Evolutionary conservation across 2,329 filamentous ascomycete genomes (phyloP), one percentile per base, ranked within the genome.

Genomic region (Nothomitra cinnamomea): DNA sequence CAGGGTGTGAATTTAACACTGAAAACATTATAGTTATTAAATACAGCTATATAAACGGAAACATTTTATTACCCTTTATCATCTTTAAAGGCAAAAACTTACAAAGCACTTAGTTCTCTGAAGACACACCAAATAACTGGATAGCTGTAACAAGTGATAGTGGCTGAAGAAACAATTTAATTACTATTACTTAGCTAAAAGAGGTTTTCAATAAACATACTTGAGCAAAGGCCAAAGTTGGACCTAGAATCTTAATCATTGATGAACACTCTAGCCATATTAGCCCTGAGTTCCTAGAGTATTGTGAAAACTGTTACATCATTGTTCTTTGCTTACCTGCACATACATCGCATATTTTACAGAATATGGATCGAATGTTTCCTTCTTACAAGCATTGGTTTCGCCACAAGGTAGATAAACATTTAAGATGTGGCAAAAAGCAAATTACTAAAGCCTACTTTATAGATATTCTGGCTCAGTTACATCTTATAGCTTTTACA

Each of bases 21-120:
- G 42, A 60, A 60, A 53, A 17, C 53, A 54, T 60, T 4, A 58
- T 50, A 21, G 48, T n/a, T 22, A 59, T 60, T 51, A 38, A 60
- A 32, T 56, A 21, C 53, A 55, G 56, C 5, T 55, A 43, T 22
- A 19, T 52, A 22, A 12, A 35, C 3, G 50, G 56, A 8, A 57
- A 25, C 50, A 50, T 25, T 1, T 45, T 58, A 5, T 55, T 43
- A 24, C 52, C 32, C 19, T 10, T 47, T 7, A 47, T 47, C 17
- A 47, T 47, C n/a, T 47, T 17, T 24, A 47, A 19, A 17, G 42
- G 21, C n/a, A 47, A 47, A 17, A 24, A 19, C 21, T 17, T 19
- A 19, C n/a, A 19, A 24, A 17, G 21, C 10, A 24, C 42, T 24
- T 47, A 17, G 42, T 47, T 7, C 21, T 19, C n/a, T 19, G 17